Evolutionary conservation across 2,329 filamentous ascomycete species (phyloP), one percentile per base, ranked within the genome.

Genomic region (Aspergillus nomiae): DNA sequence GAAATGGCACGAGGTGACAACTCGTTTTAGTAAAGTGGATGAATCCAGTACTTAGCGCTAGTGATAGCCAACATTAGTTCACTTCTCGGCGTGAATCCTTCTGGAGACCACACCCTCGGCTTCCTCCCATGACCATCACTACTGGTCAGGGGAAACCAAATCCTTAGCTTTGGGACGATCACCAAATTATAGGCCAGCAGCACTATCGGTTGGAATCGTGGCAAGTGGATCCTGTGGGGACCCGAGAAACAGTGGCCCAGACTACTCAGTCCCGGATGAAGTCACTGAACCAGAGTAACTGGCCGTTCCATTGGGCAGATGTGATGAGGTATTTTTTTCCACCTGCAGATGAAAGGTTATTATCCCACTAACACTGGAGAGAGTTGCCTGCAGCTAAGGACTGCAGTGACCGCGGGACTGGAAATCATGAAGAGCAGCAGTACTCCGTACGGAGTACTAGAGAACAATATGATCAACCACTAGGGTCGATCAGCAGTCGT

Each of bases 381-480:
- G n/a, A 55, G 51, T 55, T 38, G 38, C 34, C 58, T 59, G 48
- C 48, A 54, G 38, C 58, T 59, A 59, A 51, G 36, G 24, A 58
- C 12, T 58, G 21, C 32, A 48, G 56, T 48, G 41, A 41, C 32
- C 19, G 48, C 48, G 48, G 45, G 38, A 36, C 56, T 46, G 21
- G 46, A 16, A 16, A 19, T 26, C 54, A 59, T 51, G 28, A 46
- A 54, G 54, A 48, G 30, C 5, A 55, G 54, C 38, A 41, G 16
- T 41, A 24, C 21, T 24, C 21, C 21, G 21, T 24, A 24, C 21
- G 21, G 21, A 24, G 21, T 24, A 41, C 38, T 41, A 41, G 51
- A 16, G 43, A 43, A 64, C 46, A 55, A 28, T 51, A 59, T 63
- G 64, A 64, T 65, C 64, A 65, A 61, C 61, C 64, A 65, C 64